A percentile compares a stretch with the other conserved stretches of the same genome.
phyloP scores from a whole-genome alignment of 768 basidiomycete genomes.

The Lentinula guzmanii region DNA sequence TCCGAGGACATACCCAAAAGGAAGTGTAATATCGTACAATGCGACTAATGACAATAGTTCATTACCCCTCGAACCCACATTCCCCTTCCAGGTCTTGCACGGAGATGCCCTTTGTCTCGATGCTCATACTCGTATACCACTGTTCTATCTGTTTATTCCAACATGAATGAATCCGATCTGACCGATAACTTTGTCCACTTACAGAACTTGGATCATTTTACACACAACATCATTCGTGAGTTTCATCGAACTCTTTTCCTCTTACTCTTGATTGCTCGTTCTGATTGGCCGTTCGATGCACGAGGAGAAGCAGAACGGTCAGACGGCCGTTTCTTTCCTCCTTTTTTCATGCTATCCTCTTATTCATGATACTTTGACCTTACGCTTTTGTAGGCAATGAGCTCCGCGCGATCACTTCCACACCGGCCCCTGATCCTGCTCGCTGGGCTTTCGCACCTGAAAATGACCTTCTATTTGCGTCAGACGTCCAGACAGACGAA shows the following conservation, averaged over 20 bases:
- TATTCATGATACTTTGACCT: background rate
- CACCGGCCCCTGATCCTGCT: slow-evolving; percentile 50
- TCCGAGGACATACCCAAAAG: background rate
- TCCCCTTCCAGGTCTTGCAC: background rate
- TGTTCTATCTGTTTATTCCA: background rate
- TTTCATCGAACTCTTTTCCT: slow-evolving; percentile 3
- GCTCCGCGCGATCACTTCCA: slow-evolving; percentile 55
- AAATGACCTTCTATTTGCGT: slow-evolving; percentile 52
- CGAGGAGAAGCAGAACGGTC: background rate
- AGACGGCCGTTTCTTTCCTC: slow-evolving; percentile 1
- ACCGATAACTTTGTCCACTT: background rate
- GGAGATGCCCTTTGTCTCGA: background rate
- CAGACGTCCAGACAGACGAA: slow-evolving; percentile 25
- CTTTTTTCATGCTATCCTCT: background rate
- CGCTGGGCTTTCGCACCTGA: slow-evolving; percentile 56
- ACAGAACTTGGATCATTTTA: slow-evolving; percentile 68
- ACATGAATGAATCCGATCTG: background rate
- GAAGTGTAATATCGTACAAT: background rate
- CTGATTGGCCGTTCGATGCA: background rate
- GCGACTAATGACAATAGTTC: background rate
- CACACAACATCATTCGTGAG: slow-evolving; percentile 60
- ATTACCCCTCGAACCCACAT: background rate
- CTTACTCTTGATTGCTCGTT: background rate
- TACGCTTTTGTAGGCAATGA: slow-evolving; percentile 40
- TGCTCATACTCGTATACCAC: background rate